Percentiles rank a stretch among this genome's conserved stretches.
These are phyloP conservation scores for Akanthomyces dipterigenus DNA, from an alignment of 2,329 filamentous ascomycete species.

Conservation along the genomic window DNA sequence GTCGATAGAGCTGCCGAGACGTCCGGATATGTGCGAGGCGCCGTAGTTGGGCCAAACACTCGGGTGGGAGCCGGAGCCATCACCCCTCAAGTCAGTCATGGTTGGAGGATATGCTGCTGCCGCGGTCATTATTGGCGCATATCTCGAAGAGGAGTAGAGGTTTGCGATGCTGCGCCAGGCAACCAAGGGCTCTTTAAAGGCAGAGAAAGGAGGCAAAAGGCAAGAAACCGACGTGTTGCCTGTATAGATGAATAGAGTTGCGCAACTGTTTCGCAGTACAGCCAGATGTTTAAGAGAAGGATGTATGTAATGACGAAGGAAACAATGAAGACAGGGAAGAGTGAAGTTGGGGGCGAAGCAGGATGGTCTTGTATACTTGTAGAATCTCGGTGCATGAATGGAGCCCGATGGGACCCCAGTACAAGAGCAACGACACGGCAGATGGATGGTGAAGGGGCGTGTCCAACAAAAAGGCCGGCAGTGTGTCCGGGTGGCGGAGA, in stretches of 20 bases:
- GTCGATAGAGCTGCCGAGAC: conserved; percentile 46
- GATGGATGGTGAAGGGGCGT: conserved; percentile 13
- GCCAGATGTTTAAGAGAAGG: neutral
- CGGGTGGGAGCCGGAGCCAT: conserved; percentile 48
- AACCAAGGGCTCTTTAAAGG: neutral
- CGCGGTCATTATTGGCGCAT: conserved; percentile 56
- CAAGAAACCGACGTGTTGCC: neutral
- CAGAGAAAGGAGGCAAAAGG: neutral
- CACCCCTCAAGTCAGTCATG: conserved; percentile 58
- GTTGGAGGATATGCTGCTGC: conserved; percentile 52
- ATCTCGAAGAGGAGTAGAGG: conserved; percentile 22
- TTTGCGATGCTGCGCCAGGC: neutral
- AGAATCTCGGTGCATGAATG: conserved; percentile 13
- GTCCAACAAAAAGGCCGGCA: conserved; percentile 36
- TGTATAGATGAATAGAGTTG: neutral
- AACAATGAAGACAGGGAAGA: conserved; percentile 7
- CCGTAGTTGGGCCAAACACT: conserved; percentile 53
- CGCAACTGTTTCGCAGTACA: neutral
- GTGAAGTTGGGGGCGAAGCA: conserved; percentile 12
- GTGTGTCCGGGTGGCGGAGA: conserved; percentile 31
- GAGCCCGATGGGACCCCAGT: conserved; percentile 12
- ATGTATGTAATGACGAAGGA: conserved; percentile 4
- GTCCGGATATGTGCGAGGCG: conserved; percentile 46
- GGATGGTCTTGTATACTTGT: conserved; percentile 13
- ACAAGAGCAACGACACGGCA: conserved; percentile 12